A percentile compares a stretch with the other conserved stretches of the same genome.
These are phyloP conservation scores for Sclerotinia spermophila DNA, from an alignment of 2,329 filamentous ascomycete genomes.

Conservation along the genomic window DNA sequence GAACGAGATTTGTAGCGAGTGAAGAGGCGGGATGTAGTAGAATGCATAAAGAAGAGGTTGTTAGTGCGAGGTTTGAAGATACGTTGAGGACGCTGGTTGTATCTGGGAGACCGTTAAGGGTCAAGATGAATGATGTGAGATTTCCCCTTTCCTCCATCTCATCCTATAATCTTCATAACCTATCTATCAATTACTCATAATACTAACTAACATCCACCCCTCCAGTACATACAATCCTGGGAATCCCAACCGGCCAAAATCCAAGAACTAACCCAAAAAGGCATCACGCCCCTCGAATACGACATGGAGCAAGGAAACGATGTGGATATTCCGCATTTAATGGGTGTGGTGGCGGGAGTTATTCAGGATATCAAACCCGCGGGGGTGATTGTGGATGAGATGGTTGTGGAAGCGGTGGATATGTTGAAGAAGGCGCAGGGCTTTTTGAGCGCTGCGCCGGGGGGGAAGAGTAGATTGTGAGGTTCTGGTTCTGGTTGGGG, in stretches of 20 bases:
- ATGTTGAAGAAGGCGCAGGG: constrained; percentile 57
- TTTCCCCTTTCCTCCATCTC: neutral
- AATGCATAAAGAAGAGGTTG: constrained; percentile 80
- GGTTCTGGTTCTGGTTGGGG: neutral
- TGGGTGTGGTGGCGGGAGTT: constrained; percentile 87
- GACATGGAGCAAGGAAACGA: constrained; percentile 82
- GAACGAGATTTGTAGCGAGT: constrained; percentile 84
- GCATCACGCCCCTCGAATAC: constrained; percentile 75
- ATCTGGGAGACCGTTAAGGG: constrained; percentile 74
- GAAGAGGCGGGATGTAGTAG: constrained; percentile 76
- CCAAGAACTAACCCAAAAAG: constrained; percentile 67
- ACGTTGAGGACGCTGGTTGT: constrained; percentile 81
- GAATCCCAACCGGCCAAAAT: constrained; percentile 73
- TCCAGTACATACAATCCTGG: constrained; percentile 76
- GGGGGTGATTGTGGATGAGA: constrained; percentile 79
- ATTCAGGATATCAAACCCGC: constrained; percentile 78
- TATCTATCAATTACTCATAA: neutral
- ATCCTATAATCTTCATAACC: neutral
- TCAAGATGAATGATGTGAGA: constrained; percentile 59
- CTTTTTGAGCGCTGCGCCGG: neutral
- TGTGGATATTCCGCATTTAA: constrained; percentile 80
- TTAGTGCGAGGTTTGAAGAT: constrained; percentile 72
- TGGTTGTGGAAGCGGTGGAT: constrained; percentile 73
- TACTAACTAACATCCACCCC: neutral
- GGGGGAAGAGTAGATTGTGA: constrained; percentile 8